Base-by-base conservation (phyloP, 441 rosid genomes). In the Iberis amara region DNA sequence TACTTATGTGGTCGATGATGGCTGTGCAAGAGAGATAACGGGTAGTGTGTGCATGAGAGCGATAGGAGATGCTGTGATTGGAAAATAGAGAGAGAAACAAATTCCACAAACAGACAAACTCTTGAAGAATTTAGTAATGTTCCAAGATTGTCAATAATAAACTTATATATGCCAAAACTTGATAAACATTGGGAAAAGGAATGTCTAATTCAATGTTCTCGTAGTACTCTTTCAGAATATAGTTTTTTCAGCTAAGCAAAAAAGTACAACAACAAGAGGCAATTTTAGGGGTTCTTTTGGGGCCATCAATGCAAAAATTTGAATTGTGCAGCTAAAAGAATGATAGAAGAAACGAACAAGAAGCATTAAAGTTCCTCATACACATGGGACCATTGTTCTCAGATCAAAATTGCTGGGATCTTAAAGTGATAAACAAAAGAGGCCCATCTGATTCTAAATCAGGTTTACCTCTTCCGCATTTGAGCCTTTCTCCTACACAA, bases 41-140 rank as follows among this genome's bases (percentile, higher is more conserved):
- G 56, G 33, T 66, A 66, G 70, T 59, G 37, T 66, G 52, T 59
- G 55, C 70, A 59, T 66, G 64, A 65, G 69, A 65, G 69, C 15
- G 69, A 65, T 45, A 49, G 49, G 55, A 65, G 63, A 55, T 56
- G 36, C 32, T 47, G 43, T 55, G 45, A 47, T 55, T 63, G 68
- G 50, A 55, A 63, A 32, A 62, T 13, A 47, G 7, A 62, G 50
- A 48, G 47, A 51, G 27, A 64, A 44, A 56, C 26, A 11, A 51
- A 51, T 52, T 12, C 50, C 21, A 66, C 46, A 66, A 66, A 59
- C 65, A 59, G 57, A 59, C 65, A 66, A 66, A 59, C 56, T 66
- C 45, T 26, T 32, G 18, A 53, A 66, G 65, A 46, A 65, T 52
- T 66, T 59, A 53, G 39, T 46, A 40, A 46, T 15, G 28, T 47